Evolutionary conservation across 768 basidiomycete species (phyloP), one percentile per base, ranked within the genome.

Genomic region (Termitomyces sp.): DNA sequence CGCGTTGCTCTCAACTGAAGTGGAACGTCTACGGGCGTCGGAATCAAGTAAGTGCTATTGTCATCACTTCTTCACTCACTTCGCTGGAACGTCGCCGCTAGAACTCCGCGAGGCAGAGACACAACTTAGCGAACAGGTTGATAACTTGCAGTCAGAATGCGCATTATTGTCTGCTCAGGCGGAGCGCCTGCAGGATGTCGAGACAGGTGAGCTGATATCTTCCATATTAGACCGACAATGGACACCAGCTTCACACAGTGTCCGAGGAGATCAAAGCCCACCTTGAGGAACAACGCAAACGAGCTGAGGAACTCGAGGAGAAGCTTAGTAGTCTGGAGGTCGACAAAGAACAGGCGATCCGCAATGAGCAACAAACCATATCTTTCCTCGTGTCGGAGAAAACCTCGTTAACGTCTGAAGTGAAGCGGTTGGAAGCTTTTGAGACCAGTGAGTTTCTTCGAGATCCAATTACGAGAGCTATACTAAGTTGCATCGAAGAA

Each of bases 361-460:
- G 80, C 61, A 85, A 79, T 62, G 86, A 88, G 61, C 84, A 83
- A 58, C 85, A 85, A 63, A 89, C 88, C 0, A 89, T 94, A 56
- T 77, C 86, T 45, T 67, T 88, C n/a, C 76, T 94, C 14, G 89
- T 92, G 19, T 78, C 83, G 3, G 89, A 90, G 64, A 89, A 89
- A 68, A 78, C 82, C 7, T 75, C 79, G 19, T 73, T 90, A 35
- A 71, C 74, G 16, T 67, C 78, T n/a, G 81, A 85, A 41, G 67
- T 88, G 41, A 78, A 86, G 60, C 79, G 79, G 50, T 65, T 87
- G 45, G 80, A 82, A 43, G 79, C 75, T 46, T 68, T 80, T n/a
- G 86, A 89, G 65, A 70, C 76, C 40, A 76, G 91, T 92, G 68
- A 10, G 77, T 67, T n/a, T 40, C 30, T 16, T 23, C 46, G 2